A percentile compares a stretch with the other conserved stretches of the same genome.
Evolutionary conservation across 352 stramenopile species (phyloP).

Genomic region (Globisporangium cederbergense): DNA sequence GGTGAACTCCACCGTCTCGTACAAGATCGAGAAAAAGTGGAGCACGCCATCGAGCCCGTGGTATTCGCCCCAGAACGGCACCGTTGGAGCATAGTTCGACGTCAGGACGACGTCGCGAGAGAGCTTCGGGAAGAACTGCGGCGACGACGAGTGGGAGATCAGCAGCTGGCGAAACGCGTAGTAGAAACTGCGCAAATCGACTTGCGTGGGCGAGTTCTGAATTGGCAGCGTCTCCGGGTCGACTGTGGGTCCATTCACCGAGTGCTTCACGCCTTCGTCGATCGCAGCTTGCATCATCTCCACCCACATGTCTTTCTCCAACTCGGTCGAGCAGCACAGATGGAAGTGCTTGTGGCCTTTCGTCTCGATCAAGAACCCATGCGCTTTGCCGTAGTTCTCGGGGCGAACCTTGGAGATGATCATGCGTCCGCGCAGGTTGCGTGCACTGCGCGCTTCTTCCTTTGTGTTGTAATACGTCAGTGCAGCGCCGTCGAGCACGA

Average conservation of each 20-base stretch:
- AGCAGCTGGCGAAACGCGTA: slow-evolving; percentile 84
- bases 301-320: slow-evolving; percentile 91
- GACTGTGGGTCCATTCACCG: slow-evolving; percentile 22
- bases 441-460: slow-evolving; percentile 76
- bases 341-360: slow-evolving; percentile 87
- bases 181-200: slow-evolving; percentile 86
- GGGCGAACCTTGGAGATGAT: slow-evolving; percentile 75
- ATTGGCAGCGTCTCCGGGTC: slow-evolving; percentile 31
- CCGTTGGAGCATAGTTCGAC: slow-evolving; percentile 85
- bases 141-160: slow-evolving; percentile 85
- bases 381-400: slow-evolving; percentile 86
- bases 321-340: slow-evolving; percentile 78
- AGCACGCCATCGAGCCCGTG: slow-evolving; percentile 84
- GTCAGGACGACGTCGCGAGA: slow-evolving; percentile 80
- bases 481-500: slow-evolving; percentile 79
- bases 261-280: slow-evolving; percentile 57
- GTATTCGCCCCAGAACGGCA: slow-evolving; percentile 88
- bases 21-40: slow-evolving; percentile 89
- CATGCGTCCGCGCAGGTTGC: slow-evolving; percentile 80
- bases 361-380: slow-evolving; percentile 87
- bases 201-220: slow-evolving; percentile 66
- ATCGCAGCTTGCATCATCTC: slow-evolving; percentile 90
- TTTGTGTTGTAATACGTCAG: slow-evolving; percentile 89
- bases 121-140: slow-evolving; percentile 87
- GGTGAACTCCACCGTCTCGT: slow-evolving; percentile 87